phyloP scores from a whole-genome alignment of 768 basidiomycete species.

The Mycena polygramma region DNA sequence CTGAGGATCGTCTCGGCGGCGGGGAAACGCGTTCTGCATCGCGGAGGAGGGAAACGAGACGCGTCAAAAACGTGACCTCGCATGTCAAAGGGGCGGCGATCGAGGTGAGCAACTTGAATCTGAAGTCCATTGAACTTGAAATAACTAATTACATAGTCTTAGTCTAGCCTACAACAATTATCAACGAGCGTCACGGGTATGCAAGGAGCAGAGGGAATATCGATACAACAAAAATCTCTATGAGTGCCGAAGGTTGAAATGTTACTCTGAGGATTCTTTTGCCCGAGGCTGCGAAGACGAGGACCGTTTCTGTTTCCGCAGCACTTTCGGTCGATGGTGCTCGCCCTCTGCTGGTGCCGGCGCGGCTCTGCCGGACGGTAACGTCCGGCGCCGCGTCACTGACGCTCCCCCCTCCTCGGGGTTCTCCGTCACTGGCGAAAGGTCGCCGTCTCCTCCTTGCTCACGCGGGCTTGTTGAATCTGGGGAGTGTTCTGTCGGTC shows the following conservation, averaged over 20 bases:
- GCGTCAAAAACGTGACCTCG: not conserved
- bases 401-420: conserved; percentile 52
- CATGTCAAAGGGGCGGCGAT: not conserved
- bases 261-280: conserved; percentile 23
- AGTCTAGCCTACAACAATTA: too few relatives aligned
- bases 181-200: conserved; percentile 19
- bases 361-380: conserved; percentile 62
- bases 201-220: conserved; percentile 20
- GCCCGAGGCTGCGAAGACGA: conserved; percentile 53
- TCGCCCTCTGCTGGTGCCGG: conserved; percentile 34
- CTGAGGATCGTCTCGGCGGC: conserved; percentile 8
- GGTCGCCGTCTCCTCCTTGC: conserved; percentile 47
- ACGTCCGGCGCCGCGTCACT: conserved; percentile 73
- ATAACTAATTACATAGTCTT: too few relatives aligned
- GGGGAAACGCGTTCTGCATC: conserved; percentile 5
- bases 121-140: too few relatives aligned
- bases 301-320: conserved; percentile 66
- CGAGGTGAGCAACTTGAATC: not conserved
- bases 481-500: conserved; percentile 5
- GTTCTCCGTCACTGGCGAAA: conserved; percentile 64
- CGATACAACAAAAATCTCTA: conserved; percentile 30
- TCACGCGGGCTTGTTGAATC: conserved; percentile 40
- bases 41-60: not conserved
- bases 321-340: conserved; percentile 52
- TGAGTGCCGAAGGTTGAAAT: not conserved